phyloP scores from a whole-genome alignment of 345 rosid genomes.

The Lepidium sativum region DNA sequence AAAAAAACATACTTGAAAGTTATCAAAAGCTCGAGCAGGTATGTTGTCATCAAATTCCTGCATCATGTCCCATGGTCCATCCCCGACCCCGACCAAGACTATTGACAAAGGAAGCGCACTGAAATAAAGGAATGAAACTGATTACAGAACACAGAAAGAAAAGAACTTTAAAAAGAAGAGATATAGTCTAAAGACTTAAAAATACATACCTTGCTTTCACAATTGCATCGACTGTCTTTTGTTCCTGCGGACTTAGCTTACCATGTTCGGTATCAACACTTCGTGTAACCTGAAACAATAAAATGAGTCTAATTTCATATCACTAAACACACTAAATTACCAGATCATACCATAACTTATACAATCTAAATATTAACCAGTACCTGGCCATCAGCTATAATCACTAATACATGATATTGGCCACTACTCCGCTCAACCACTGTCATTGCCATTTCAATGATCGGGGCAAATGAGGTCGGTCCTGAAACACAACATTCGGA shows the following conservation, averaged over 20 bases:
- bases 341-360: background rate
- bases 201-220: conserved; percentile 70
- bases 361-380: background rate
- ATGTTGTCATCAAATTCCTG: conserved; percentile 94
- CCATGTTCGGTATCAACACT: conserved; percentile 66
- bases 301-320: background rate
- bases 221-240: conserved; percentile 85
- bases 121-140: background rate
- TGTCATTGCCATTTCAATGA: conserved; percentile 90
- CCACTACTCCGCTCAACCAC: conserved; percentile 86
- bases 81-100: conserved; percentile 88
- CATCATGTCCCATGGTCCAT: conserved; percentile 99
- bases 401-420: conserved; percentile 89
- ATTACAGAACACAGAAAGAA: background rate
- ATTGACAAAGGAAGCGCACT: conserved; percentile 73
- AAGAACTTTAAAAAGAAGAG: background rate
- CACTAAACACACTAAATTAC: background rate
- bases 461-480: conserved; percentile 93
- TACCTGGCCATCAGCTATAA: conserved; percentile 99
- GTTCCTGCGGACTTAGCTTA: conserved; percentile 81
- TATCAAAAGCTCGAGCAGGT: conserved; percentile 92
- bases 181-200: background rate
- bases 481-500: conserved; percentile 37
- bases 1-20: conserved; percentile 65
- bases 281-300: conserved; percentile 54